Conservation (phyloP, 768 basidiomycete species). For the Pleurotus djamor region DNA sequence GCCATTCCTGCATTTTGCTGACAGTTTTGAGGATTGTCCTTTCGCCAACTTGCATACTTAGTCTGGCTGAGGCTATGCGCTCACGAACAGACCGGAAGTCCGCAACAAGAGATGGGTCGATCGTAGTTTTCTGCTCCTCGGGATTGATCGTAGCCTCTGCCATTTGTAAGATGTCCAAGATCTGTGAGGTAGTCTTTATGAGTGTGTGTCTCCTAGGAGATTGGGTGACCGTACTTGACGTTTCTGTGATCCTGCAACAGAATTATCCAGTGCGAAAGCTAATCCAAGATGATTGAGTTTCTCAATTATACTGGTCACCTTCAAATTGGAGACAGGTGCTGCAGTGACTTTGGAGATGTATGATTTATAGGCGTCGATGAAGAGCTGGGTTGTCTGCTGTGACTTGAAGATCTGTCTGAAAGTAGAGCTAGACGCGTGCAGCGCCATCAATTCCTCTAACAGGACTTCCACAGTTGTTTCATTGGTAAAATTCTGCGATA, state of each 20-base stretch:
- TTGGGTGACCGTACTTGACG: constrained; percentile 50
- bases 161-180: constrained; percentile 17
- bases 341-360: constrained; percentile 45
- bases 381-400: constrained; percentile 63
- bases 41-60: constrained; percentile 65
- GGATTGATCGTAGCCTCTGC: constrained; percentile 55
- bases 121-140: constrained; percentile 39
- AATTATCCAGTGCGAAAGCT: constrained; percentile 62
- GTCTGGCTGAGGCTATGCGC: constrained; percentile 51
- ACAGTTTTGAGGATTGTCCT: constrained; percentile 62
- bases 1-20: constrained; percentile 68
- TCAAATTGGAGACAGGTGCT: constrained; percentile 35
- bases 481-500: constrained; percentile 6
- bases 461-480: constrained; percentile 54
- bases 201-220: background rate
- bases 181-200: constrained; percentile 6
- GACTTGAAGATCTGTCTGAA: constrained; percentile 77
- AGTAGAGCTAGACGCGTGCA: constrained; percentile 60
- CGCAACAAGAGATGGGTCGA: constrained; percentile 52
- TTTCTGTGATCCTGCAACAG: constrained; percentile 64
- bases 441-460: constrained; percentile 64
- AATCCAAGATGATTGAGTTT: constrained; percentile 71
- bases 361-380: constrained; percentile 60
- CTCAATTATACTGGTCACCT: constrained; percentile 56
- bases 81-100: constrained; percentile 52